Percentiles rank a stretch among this genome's conserved stretches.
phyloP scores from a whole-genome alignment of 2,329 filamentous ascomycete species.

The Xylaria digitata region DNA sequence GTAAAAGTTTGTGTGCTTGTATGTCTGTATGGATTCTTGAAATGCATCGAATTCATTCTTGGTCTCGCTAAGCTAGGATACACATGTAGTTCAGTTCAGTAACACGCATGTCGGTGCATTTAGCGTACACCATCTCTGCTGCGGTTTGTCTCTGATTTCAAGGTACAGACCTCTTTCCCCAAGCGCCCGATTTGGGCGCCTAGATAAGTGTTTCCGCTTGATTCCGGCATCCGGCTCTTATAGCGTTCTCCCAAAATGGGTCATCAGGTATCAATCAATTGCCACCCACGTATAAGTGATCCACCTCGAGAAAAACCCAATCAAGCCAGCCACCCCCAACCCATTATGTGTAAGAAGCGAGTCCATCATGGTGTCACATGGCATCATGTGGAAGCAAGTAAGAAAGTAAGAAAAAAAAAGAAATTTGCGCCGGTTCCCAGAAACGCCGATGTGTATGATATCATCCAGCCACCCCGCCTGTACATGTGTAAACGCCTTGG shows the following conservation, averaged over 20 bases:
- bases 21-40: background rate
- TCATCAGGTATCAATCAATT: conserved; percentile 40
- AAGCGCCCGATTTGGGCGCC: conserved; percentile 34
- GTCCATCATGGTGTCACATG: conserved; percentile 25
- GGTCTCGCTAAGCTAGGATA: conserved; percentile 21
- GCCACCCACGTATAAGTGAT: conserved; percentile 35
- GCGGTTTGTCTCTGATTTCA: conserved; percentile 18
- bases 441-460: conserved; percentile 37
- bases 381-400: conserved; percentile 13
- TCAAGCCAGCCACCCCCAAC: conserved; percentile 29
- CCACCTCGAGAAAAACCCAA: conserved; percentile 28
- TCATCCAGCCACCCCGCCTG: conserved; percentile 20
- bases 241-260: conserved; percentile 28
- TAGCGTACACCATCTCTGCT: conserved; percentile 32
- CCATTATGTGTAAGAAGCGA: conserved; percentile 21
- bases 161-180: conserved; percentile 27
- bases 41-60: conserved; percentile 19
- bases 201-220: conserved; percentile 22
- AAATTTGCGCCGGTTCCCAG: conserved; percentile 26
- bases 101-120: conserved; percentile 11
- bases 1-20: background rate
- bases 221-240: conserved; percentile 21
- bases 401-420: conserved; percentile 10
- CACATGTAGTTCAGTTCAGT: conserved; percentile 25
- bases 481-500: conserved; percentile 35